These are phyloP conservation scores for Plectranthus barbatus DNA, from an alignment of 257 asterid species.

Conservation along the genomic window DNA sequence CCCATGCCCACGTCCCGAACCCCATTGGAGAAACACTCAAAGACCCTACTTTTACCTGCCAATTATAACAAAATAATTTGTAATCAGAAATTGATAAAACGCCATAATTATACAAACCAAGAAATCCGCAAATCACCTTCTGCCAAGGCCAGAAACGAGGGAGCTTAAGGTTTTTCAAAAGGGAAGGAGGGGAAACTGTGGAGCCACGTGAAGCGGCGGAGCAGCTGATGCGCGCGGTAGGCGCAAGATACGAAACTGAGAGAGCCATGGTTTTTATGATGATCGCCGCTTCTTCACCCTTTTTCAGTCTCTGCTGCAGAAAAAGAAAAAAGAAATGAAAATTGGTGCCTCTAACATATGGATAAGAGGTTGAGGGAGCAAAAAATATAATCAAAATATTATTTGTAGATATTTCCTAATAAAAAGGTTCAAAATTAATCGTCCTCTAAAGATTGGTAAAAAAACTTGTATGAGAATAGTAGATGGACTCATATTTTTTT, in stretches of 20 bases:
- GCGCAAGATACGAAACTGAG: slow-evolving; percentile 25
- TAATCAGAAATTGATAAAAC: not conserved
- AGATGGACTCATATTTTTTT: too few relatives aligned
- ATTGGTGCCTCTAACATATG: not conserved
- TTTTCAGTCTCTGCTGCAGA: not conserved
- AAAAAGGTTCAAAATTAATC: too few relatives aligned
- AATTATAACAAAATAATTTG: not conserved
- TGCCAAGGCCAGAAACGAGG: slow-evolving; percentile 99
- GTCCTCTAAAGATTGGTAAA: too few relatives aligned
- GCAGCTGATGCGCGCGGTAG: slow-evolving; percentile 34
- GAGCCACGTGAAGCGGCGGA: slow-evolving; percentile 30
- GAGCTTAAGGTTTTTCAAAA: slow-evolving; percentile 39
- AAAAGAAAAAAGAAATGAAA: not conserved
- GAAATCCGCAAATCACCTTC: slow-evolving; percentile 33
- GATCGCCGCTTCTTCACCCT: not conserved
- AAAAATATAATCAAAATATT: too few relatives aligned
- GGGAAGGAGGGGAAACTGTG: slow-evolving; percentile 29
- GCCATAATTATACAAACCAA: too few relatives aligned
- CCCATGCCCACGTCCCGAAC: slow-evolving; percentile 99
- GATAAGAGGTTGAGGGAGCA: slow-evolving; percentile 21
- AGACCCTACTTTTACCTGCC: slow-evolving; percentile 74
- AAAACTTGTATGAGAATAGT: too few relatives aligned
- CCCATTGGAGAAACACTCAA: slow-evolving; percentile 93
- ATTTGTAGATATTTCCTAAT: too few relatives aligned
- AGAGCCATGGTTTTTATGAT: slow-evolving; percentile 31